These are phyloP conservation scores for Gonapodya sp. DNA, from an alignment of 192 early-diverging fungal species.

Conservation along the genomic window DNA sequence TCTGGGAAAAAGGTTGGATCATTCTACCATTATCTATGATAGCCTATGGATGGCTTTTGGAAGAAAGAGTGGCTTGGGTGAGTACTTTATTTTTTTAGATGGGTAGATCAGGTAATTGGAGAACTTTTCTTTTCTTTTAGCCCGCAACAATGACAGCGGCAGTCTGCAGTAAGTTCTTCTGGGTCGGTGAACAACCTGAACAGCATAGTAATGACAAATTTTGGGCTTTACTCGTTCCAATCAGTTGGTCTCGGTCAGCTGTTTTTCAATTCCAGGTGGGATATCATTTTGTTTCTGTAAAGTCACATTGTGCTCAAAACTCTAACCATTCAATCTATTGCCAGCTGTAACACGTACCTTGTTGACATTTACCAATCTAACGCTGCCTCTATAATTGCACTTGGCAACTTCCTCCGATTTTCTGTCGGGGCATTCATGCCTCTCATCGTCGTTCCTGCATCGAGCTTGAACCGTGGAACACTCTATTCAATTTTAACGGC, in stretches of 20 bases:
- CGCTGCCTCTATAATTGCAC: slow-evolving; percentile 5
- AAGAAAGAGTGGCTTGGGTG: neutral
- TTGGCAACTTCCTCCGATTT: slow-evolving; percentile 1
- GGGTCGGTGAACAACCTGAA: no score
- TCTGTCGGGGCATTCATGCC: neutral
- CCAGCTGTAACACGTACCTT: neutral
- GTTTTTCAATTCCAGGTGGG: neutral
- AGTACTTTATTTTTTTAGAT: neutral
- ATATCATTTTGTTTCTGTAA: neutral
- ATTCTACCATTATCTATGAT: neutral
- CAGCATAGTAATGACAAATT: no score
- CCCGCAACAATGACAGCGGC: neutral
- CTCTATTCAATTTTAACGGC: neutral
- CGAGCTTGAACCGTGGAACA: neutral
- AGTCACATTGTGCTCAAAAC: neutral
- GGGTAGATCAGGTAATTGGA: neutral
- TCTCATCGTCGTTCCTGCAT: neutral
- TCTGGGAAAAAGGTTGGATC: neutral
- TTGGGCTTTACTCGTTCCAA: no score
- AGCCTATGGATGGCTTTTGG: neutral
- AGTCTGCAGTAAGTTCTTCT: neutral
- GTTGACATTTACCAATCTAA: neutral
- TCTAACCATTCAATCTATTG: neutral
- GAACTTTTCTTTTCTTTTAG: neutral
- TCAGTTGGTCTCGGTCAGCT: neutral